Percentiles rank a stretch among this genome's conserved stretches.
Conservation (phyloP, 768 basidiomycete species). For the Chalciporus chontae region DNA sequence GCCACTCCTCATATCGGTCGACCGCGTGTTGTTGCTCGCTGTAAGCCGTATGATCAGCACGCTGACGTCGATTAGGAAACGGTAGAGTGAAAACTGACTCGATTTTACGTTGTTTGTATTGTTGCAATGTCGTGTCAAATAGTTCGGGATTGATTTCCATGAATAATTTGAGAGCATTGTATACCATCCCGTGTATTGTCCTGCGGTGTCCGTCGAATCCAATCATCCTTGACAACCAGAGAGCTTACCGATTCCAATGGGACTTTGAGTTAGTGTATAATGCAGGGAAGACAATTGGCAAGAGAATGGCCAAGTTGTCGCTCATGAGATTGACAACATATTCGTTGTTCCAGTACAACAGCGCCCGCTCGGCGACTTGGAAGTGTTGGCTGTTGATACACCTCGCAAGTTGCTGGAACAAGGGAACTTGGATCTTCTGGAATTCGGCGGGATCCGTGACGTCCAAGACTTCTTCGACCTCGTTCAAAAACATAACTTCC, state of each 20-base stretch:
- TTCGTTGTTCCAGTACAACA: slow-evolving; percentile 99
- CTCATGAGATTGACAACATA: slow-evolving; percentile 99
- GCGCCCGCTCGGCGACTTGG: slow-evolving; percentile 96
- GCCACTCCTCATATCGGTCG: slow-evolving; percentile 86
- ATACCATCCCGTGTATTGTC: slow-evolving; percentile 99
- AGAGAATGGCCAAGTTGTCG: slow-evolving; percentile 82
- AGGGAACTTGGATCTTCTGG: slow-evolving; percentile 87
- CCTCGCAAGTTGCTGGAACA: slow-evolving; percentile 92
- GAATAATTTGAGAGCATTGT: slow-evolving; percentile 95
- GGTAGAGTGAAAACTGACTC: slow-evolving; percentile 52
- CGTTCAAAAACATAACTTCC: slow-evolving; percentile 99
- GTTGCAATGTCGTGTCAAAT: slow-evolving; percentile 90
- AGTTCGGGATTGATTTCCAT: slow-evolving; percentile 99
- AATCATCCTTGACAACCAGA: background rate
- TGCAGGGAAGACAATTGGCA: slow-evolving; percentile 97
- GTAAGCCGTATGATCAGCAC: slow-evolving; percentile 8
- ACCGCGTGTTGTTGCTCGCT: slow-evolving; percentile 90
- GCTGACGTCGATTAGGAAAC: background rate
- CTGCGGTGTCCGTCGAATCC: slow-evolving; percentile 38
- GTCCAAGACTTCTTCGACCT: slow-evolving; percentile 98
- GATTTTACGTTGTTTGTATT: slow-evolving; percentile 84
- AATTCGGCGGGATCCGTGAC: slow-evolving; percentile 97
- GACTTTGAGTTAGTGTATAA: slow-evolving; percentile 93
- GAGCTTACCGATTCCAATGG: slow-evolving; percentile 94
- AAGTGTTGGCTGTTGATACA: slow-evolving; percentile 99